Percentiles rank a stretch among this genome's conserved stretches.
These are phyloP conservation scores for Bacterosira constricta DNA, from an alignment of 108 stramenopile species.

Conservation along the genomic window DNA sequence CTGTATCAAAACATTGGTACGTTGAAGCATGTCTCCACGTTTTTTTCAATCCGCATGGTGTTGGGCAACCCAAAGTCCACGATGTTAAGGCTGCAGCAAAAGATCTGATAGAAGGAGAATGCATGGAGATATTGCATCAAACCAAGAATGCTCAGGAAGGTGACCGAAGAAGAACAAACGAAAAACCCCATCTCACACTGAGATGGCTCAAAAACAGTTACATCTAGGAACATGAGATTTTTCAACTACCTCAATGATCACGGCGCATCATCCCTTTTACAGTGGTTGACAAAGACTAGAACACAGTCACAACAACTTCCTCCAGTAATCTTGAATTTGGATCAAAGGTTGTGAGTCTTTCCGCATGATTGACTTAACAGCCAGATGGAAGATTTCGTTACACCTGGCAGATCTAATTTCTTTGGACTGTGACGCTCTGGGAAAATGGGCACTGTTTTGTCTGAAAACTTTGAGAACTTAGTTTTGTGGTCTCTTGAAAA, in stretches of 20 bases:
- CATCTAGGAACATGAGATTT: constrained; percentile 22
- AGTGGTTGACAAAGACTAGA: constrained; percentile 77
- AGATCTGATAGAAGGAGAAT: constrained; percentile 56
- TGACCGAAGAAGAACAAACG: constrained; percentile 44
- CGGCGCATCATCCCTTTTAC: constrained; percentile 80
- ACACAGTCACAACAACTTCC: constrained; percentile 73
- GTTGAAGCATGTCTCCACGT: too few relatives aligned
- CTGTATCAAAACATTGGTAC: too few relatives aligned
- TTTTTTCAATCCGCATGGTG: too few relatives aligned
- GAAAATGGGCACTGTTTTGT: constrained; percentile 82
- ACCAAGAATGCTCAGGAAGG: constrained; percentile 64
- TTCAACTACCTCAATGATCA: constrained; percentile 83
- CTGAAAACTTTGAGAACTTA: constrained; percentile 49
- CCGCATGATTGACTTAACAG: constrained; percentile 80
- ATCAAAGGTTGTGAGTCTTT: constrained; percentile 55
- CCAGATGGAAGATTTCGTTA: constrained; percentile 67
- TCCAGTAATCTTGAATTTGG: constrained; percentile 79
- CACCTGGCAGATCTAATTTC: constrained; percentile 64
- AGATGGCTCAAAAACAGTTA: background rate
- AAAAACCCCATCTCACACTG: background rate
- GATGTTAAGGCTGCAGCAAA: too few relatives aligned
- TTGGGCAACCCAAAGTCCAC: too few relatives aligned
- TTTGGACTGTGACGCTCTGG: constrained; percentile 68
- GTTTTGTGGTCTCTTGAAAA: too few relatives aligned
- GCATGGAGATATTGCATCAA: constrained; percentile 64